Percentiles rank a stretch among this genome's conserved stretches.
phyloP scores from a whole-genome alignment of 2,329 filamentous ascomycete species.

The Pyrenophora seminiperda region DNA sequence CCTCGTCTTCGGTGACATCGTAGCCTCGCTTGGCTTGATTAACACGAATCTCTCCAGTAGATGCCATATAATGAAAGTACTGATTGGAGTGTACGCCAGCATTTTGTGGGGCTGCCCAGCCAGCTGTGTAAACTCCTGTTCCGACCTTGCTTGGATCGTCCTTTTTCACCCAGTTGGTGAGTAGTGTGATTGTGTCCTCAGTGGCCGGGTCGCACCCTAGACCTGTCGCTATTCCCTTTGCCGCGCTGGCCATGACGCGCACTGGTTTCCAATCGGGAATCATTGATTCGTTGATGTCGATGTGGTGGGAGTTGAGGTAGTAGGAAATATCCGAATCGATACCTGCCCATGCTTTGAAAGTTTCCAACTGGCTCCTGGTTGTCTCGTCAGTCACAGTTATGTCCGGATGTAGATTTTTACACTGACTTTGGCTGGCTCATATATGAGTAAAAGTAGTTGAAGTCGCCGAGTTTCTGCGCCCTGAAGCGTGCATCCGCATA shows the following conservation, averaged over 20 bases:
- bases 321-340: constrained; percentile 92
- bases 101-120: constrained; percentile 90
- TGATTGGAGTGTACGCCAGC: constrained; percentile 96
- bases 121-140: constrained; percentile 89
- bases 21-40: constrained; percentile 95
- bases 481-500: constrained; percentile 86
- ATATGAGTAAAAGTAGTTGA: constrained; percentile 98
- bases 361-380: constrained; percentile 87
- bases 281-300: constrained; percentile 93
- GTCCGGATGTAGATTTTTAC: constrained; percentile 48
- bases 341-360: constrained; percentile 93
- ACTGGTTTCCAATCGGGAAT: constrained; percentile 79
- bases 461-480: constrained; percentile 79
- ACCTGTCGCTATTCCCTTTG: constrained; percentile 76
- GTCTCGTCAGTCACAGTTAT: constrained; percentile 66
- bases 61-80: constrained; percentile 93
- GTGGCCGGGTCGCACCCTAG: constrained; percentile 81
- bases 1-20: constrained; percentile 84
- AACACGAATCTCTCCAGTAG: constrained; percentile 81
- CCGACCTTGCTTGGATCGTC: constrained; percentile 71
- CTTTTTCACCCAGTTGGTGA: constrained; percentile 85
- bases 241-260: constrained; percentile 77
- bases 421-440: constrained; percentile 72
- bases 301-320: constrained; percentile 93
- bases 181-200: constrained; percentile 89